phyloP scores from a whole-genome alignment of 2,329 filamentous ascomycete species.

The Emmonsiellopsis sp. region DNA sequence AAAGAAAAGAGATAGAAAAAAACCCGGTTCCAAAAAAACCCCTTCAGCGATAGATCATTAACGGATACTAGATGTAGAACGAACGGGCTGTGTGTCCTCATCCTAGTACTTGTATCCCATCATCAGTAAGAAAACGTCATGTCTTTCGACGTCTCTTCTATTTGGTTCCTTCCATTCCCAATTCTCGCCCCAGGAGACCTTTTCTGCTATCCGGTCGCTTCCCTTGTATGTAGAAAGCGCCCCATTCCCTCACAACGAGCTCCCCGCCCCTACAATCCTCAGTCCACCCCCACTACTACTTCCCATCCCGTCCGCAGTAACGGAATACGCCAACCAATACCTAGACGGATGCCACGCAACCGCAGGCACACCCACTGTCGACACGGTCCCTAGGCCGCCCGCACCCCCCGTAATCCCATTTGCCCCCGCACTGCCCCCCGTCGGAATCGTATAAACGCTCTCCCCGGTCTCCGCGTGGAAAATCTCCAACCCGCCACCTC shows the following conservation, averaged over 20 bases:
- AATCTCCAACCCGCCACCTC: slow-evolving; percentile 37
- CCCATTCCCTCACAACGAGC: slow-evolving; percentile 8
- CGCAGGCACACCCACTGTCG: slow-evolving; percentile 33
- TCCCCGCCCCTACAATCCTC: slow-evolving; percentile 40
- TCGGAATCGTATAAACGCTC: slow-evolving; percentile 36
- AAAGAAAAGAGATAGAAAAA: too few species aligned
- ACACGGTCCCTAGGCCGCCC: neutral
- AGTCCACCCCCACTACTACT: slow-evolving; percentile 31
- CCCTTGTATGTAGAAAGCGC: too few species aligned
- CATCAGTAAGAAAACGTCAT: too few species aligned
- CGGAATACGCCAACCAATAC: slow-evolving; percentile 42
- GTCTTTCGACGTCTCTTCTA: too few species aligned
- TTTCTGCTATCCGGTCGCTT: too few species aligned
- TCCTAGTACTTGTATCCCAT: too few species aligned
- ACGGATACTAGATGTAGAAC: too few species aligned
- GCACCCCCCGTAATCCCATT: neutral
- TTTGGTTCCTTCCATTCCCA: too few species aligned
- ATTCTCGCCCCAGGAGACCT: too few species aligned
- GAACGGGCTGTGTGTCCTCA: too few species aligned
- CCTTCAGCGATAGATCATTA: too few species aligned
- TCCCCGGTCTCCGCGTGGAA: slow-evolving; percentile 43
- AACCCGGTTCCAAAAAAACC: too few species aligned
- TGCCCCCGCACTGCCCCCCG: slow-evolving; percentile 16
- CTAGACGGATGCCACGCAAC: slow-evolving; percentile 42
- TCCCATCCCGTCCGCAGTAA: slow-evolving; percentile 32